Base-by-base conservation (phyloP, 306 rosid species). In the Sicyos baderoa region DNA sequence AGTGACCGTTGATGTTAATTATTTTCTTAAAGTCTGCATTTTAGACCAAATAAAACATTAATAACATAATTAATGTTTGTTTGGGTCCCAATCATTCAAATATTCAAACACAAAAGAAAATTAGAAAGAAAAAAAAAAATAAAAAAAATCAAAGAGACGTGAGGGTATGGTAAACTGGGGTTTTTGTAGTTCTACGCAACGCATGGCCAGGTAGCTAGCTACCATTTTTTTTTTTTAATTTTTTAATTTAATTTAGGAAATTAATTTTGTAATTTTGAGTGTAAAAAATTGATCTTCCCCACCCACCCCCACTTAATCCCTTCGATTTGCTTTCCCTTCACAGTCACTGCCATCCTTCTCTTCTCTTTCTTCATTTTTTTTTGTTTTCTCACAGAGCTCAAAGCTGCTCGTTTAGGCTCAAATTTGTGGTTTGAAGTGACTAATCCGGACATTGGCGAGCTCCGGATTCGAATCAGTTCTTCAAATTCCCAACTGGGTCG, bases 251-350 rank as follows among this genome's bases (percentile, higher is more conserved):
- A n/a, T 17, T 19, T 54, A 9, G 6, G 14, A 7, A 29, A 35
- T 16, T 25, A 5, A 6, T 32, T 29, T 29, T 55, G 16, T 55
- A 10, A 29, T 29, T 60, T 35, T 6, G 0, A 9, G 23, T 10
- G 37, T 7, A 62, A 64, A 64, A 18, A 42, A 1, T 12, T 21
- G 7, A 76, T 73, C 54, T 35, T 70, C 77, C 17, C 85, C 63
- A 84, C 89, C 89, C 91, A 80, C 87, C 79, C 82, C 80, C 85
- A 88, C 83, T 87, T 76, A 79, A 76, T 79, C 82, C 78, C 62
- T 37, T 70, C 53, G 70, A 69, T 79, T 80, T 78, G 55, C 79
- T 53, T 49, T 18, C 63, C 78, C 75, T 77, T 69, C 82, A 78
- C 84, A 84, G 82, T 74, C 90, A 86, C 81, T 82, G 79, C 71